Base-by-base conservation (phyloP, 306 rosid species). In the Acacia acuminata region DNA sequence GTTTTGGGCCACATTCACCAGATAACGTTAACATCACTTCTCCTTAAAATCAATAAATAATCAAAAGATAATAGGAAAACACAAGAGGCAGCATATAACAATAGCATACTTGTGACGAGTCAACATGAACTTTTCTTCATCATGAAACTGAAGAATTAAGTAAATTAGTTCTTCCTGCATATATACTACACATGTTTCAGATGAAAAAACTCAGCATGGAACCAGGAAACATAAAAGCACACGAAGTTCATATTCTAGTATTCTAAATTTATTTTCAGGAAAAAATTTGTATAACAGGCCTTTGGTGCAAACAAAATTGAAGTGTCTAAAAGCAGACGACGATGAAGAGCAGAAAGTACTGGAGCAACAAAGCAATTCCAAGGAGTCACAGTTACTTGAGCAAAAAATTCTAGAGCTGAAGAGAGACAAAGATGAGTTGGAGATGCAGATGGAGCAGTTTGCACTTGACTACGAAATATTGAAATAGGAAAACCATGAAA, bases 401-500 rank as follows among this genome's bases (percentile, higher is more conserved):
- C 88, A 87, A 66, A 92, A 92, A 85, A 85, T 94, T 51, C 80
- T 85, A 64, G 97, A 94, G 78, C 92, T 96, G 75, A 89, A 93
- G 58, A 89, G 95, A 88, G 97, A 96, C 85, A 96, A 88, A 89
- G 99, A 96, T 78, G 99, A 94, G 82, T 83, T 94, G 32, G 99
- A 96, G 87, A 90, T 92, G 94, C 98, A 91, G 81, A 86, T 96
- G 89, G 99, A 94, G 88, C 99, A n/a, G n/a, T n/a, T n/a, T n/a
- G n/a, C n/a, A n/a, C n/a, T n/a, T n/a, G n/a, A n/a, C n/a, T n/a
- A n/a, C n/a, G n/a, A n/a, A n/a, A n/a, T n/a, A n/a, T n/a, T n/a
- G n/a, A n/a, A n/a, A n/a, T n/a, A n/a, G n/a, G n/a, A n/a, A n/a
- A n/a, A n/a, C n/a, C n/a, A n/a, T n/a, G n/a, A n/a, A n/a, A n/a